These are phyloP conservation scores for Vitis cinerea DNA, from an alignment of 164 flowering plant genomes.

Conservation along the genomic window DNA sequence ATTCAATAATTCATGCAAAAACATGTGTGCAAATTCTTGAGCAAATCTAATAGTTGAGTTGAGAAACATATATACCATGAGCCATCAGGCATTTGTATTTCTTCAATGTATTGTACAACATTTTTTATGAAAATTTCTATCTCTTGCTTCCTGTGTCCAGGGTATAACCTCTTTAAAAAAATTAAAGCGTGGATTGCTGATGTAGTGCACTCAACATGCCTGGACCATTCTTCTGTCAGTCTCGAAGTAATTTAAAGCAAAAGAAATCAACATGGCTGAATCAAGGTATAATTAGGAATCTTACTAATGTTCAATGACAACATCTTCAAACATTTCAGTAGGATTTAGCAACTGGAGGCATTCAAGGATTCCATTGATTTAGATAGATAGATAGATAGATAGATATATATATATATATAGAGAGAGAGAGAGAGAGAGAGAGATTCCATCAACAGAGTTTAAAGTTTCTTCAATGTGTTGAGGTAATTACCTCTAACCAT, in stretches of 20 bases:
- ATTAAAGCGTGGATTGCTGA: constrained; percentile 37
- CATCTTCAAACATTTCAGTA: constrained; percentile 33
- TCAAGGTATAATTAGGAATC: background rate
- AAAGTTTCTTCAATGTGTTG: background rate
- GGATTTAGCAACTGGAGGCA: constrained; percentile 33
- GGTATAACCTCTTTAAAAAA: constrained; percentile 37
- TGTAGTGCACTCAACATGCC: no score
- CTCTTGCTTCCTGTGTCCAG: constrained; percentile 47
- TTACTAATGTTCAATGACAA: constrained; percentile 35
- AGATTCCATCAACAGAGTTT: no score
- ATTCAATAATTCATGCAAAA: no score
- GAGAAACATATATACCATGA: constrained; percentile 32
- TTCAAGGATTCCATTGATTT: background rate
- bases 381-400: no score
- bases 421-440: no score
- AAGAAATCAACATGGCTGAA: no score
- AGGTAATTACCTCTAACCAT: constrained; percentile 38
- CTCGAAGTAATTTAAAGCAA: no score
- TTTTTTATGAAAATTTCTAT: constrained; percentile 27
- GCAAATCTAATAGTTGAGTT: no score
- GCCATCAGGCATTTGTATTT: constrained; percentile 37
- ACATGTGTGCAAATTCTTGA: no score
- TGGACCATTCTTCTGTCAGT: no score
- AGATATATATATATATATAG: no score
- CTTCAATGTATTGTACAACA: constrained; percentile 22